Evolutionary conservation across 495 filamentous ascomycete genomes (phyloP), one percentile per base, ranked within the genome.

Genomic region (Chaetomium cochliodes): DNA sequence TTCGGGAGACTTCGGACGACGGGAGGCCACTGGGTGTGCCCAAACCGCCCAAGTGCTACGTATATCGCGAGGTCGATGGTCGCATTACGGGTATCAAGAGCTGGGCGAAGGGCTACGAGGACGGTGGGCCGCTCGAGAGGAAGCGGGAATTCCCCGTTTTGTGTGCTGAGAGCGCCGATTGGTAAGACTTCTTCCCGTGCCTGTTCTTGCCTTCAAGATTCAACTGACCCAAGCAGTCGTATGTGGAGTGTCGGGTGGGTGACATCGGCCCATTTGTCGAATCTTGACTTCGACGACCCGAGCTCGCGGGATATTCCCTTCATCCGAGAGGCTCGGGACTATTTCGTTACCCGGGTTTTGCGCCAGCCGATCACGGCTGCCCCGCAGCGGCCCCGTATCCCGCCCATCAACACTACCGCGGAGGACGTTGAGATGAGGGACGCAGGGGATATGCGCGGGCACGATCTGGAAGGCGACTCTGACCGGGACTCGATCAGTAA

Each of bases 71-170:
- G 6, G 54, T 58, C 8, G 28, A 25, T 15, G 18, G 33, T 16
- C 20, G 41, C 20, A 44, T 60, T 13, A 44, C 52, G 5, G 66
- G 73, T 16, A 78, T 81, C 59, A 23, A 60, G 15, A 75, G 74
- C 15, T 82, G 80, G 80, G 71, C 74, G 8, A 58, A 65, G 6
- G 79, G 74, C 0, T 81, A 76, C 47, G 73, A 77, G 60, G 71
- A 76, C 49, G 77, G 75, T 25, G 80, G 79, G 0, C 52, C 65
- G 0, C 57, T 66, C n/a, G 68, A 73, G 22, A 66, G 52, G 20
- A 68, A 68, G 57, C 74, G 80, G 20, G 77, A 74, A 46, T 81
- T 81, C 28, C 77, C 80, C 1, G 77, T 80, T 5, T 70, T 77
- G 68, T 80, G 76, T 53, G 77, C 78, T 26, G 79, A 82, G 12